phyloP scores from a whole-genome alignment of 768 basidiomycete species.

The Trametes elegans region DNA sequence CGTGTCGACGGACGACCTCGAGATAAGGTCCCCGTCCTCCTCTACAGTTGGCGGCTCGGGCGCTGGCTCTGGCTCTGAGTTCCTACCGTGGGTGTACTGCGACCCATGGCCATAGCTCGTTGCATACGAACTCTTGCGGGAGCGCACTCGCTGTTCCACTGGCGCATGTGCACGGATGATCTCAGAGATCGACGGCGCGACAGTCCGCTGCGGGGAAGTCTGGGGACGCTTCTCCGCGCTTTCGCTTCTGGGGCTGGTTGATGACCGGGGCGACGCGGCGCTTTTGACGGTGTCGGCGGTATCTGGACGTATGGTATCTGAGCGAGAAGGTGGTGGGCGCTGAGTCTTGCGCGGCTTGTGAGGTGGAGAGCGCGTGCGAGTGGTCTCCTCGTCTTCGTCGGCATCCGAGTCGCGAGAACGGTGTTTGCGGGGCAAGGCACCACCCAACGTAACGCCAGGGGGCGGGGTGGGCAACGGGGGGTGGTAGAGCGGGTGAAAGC shows the following conservation, averaged over 20 bases:
- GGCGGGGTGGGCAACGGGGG: constrained; percentile 84
- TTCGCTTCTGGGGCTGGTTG: constrained; percentile 21
- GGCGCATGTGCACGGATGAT: constrained; percentile 82
- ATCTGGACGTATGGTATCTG: constrained; percentile 10
- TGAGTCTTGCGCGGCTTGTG: constrained; percentile 1
- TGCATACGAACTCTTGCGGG: constrained; percentile 47
- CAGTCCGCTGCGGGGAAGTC: constrained; percentile 36
- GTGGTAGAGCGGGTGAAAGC: constrained; percentile 74
- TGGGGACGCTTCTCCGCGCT: constrained; percentile 16
- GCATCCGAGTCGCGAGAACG: constrained; percentile 49
- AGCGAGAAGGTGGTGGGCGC: neutral
- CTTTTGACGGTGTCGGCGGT: constrained; percentile 1
- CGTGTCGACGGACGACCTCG: constrained; percentile 86
- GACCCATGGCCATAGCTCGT: constrained; percentile 41
- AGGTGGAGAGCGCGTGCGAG: constrained; percentile 8
- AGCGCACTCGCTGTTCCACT: constrained; percentile 42
- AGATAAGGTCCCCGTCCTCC: constrained; percentile 63
- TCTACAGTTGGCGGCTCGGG: constrained; percentile 49
- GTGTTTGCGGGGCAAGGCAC: constrained; percentile 30
- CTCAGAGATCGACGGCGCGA: constrained; percentile 82
- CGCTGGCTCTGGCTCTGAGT: constrained; percentile 46
- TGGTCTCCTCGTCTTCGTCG: constrained; percentile 44
- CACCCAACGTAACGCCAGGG: constrained; percentile 71
- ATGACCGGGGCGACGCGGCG: constrained; percentile 4
- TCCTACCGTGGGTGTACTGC: constrained; percentile 47